phyloP scores from a whole-genome alignment of 2,329 filamentous ascomycete genomes.

The Fusarium continuum region DNA sequence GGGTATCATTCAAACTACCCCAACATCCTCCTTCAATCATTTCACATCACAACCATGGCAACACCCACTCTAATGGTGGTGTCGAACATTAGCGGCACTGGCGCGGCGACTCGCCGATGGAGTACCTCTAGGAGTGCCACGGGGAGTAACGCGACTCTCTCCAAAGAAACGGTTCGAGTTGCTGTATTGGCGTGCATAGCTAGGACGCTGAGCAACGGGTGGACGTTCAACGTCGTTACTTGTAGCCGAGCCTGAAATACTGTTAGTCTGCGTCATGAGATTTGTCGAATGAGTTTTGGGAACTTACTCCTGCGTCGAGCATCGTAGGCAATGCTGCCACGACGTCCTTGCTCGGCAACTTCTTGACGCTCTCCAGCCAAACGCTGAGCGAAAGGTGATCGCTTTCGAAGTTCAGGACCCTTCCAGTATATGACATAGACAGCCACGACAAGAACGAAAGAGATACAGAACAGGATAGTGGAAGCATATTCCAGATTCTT shows the following conservation, averaged over 20 bases:
- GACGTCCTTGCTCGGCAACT: conserved; percentile 42
- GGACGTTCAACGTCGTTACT: conserved; percentile 22
- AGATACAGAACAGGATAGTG: conserved; percentile 71
- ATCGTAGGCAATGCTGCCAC: conserved; percentile 42
- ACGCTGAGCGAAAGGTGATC: conserved; percentile 72
- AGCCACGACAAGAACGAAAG: conserved; percentile 67
- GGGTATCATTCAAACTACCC: conserved; percentile 7
- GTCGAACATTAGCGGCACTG: conserved; percentile 5
- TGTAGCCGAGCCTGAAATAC: conserved; percentile 36
- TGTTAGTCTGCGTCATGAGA: conserved; percentile 6
- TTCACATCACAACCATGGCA: not conserved
- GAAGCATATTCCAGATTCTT: conserved; percentile 67
- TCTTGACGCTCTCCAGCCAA: conserved; percentile 58
- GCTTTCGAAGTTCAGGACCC: conserved; percentile 66
- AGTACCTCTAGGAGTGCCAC: conserved; percentile 50
- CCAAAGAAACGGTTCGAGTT: conserved; percentile 55
- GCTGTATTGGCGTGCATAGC: conserved; percentile 46
- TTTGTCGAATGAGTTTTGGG: fast-evolving
- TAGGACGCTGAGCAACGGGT: conserved; percentile 20
- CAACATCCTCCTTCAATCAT: not conserved
- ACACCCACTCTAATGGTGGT: not conserved
- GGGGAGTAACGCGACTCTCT: conserved; percentile 53
- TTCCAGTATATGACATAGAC: conserved; percentile 75
- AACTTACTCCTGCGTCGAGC: conserved; percentile 43
- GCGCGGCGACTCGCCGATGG: conserved; percentile 48